Percentiles rank a stretch among this genome's conserved stretches.
Evolutionary conservation across 2,329 filamentous ascomycete genomes (phyloP).

Genomic region (Alternaria conjuncta): DNA sequence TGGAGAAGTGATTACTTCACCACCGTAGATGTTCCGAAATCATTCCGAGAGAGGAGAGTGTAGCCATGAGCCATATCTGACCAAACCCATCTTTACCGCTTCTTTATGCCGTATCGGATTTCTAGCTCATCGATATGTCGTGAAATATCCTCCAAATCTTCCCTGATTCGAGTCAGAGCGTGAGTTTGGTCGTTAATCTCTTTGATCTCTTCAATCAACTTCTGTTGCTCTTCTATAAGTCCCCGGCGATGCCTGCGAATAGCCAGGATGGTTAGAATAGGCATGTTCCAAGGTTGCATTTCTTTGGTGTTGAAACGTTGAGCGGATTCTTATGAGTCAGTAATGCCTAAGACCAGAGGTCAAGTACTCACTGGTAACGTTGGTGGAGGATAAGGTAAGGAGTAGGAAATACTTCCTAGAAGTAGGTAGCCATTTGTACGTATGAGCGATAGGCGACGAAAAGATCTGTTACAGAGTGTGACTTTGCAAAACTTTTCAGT

Average conservation of each 20-base stretch:
- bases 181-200: neutral
- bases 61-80: neutral
- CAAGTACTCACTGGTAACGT: neutral
- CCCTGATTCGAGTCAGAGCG: no score
- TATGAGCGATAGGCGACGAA: neutral
- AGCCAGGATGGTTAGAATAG: neutral
- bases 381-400: neutral
- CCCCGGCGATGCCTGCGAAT: neutral
- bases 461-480: neutral
- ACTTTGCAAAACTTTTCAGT: neutral
- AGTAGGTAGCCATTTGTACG: neutral
- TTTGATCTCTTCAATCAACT: neutral
- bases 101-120: no score
- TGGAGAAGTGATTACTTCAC: neutral
- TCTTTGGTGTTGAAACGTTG: neutral
- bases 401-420: neutral
- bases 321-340: neutral
- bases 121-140: neutral
- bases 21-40: neutral
- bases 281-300: neutral
- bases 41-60: neutral
- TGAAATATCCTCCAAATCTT: neutral
- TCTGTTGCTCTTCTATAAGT: neutral
- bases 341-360: neutral
- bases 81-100: neutral